Evolutionary conservation across 2,329 filamentous ascomycete genomes (phyloP), one percentile per base, ranked within the genome.

Genomic region (Arthrobotrys pseudoclavata): DNA sequence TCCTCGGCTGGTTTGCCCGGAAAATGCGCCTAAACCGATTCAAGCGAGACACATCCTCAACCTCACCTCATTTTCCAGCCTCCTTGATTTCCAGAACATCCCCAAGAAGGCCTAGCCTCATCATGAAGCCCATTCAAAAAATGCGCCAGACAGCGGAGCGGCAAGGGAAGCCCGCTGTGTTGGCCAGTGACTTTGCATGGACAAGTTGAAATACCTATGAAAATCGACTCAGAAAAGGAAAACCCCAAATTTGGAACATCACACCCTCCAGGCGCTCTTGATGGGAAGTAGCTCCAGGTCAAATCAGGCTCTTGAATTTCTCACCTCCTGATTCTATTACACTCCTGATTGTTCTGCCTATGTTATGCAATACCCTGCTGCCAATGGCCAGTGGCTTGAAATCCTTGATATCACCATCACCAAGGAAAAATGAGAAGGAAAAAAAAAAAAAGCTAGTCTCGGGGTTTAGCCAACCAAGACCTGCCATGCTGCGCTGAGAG

Each of bases 401-500:
- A 42, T 48, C 63, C 50, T 15, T 42, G 26, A 40, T 20, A 60
- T 40, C 31, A 42, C 31, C 29, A 15, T 48, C 47, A 50, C 37
- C 45, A 24, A 24, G 47, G 4, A 4, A 64, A 47, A 31, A 15
- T 10, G 15, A 37, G 6, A 3, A 40, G 1, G 9, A 40, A 5
- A 15, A 40, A n/a, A 15, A 52, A 62, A 45, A 52, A 29, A 18
- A 26, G 55, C n/a, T 18, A 63, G 60, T 40, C 34, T 66, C 29
- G 53, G 67, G 55, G 34, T 61, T 52, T 34, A 47, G 26, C 69
- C 60, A 72, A 72, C 57, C 34, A 72, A 72, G 69, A 72, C 22
- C 37, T 70, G 57, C 68, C 68, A 70, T 63, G 42, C 34, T 34
- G 52, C 13, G 57, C 45, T 50, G 45, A 47, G 42, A 34, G n/a